Percentiles rank a stretch among this genome's conserved stretches.
Evolutionary conservation across 2,329 filamentous ascomycete genomes (phyloP).

Genomic region (Phyllosticta ampelicida): DNA sequence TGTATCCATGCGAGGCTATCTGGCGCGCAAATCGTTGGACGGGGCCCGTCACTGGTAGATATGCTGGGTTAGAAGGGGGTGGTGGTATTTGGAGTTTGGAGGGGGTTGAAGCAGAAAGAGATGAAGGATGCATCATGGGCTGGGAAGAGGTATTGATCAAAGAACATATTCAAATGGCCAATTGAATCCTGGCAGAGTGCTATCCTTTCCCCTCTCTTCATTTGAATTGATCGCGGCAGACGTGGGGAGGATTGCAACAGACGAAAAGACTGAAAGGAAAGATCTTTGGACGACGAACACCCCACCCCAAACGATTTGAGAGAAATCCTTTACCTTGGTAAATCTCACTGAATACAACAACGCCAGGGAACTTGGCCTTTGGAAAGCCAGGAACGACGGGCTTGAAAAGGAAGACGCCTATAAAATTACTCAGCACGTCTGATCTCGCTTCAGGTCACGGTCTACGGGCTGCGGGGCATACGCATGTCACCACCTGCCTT

Average conservation of each 20-base stretch:
- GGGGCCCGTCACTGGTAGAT: slow-evolving; percentile 69
- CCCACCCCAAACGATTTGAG: not conserved
- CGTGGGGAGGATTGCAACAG: too few relatives aligned
- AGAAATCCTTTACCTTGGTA: slow-evolving; percentile 61
- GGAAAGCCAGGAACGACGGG: slow-evolving; percentile 77
- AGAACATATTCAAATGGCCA: too few relatives aligned
- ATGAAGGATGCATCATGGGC: not conserved
- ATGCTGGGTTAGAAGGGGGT: slow-evolving; percentile 6
- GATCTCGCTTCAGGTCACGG: slow-evolving; percentile 4
- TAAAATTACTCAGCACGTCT: not conserved
- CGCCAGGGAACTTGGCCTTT: slow-evolving; percentile 78
- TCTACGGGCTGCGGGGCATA: slow-evolving; percentile 21
- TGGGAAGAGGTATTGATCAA: too few relatives aligned
- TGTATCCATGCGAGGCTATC: slow-evolving; percentile 86
- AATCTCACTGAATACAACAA: slow-evolving; percentile 86
- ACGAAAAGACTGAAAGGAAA: not conserved
- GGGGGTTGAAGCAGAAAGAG: not conserved
- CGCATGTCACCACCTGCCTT: slow-evolving; percentile 50
- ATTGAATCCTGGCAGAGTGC: too few relatives aligned
- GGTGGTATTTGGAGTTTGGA: slow-evolving; percentile 3
- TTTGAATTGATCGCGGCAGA: too few relatives aligned
- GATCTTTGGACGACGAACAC: not conserved
- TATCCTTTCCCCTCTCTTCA: too few relatives aligned
- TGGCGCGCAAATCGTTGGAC: slow-evolving; percentile 83
- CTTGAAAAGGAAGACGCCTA: slow-evolving; percentile 84